Conservation (phyloP, 257 asterid genomes). For the Solanum pimpinellifolium region DNA sequence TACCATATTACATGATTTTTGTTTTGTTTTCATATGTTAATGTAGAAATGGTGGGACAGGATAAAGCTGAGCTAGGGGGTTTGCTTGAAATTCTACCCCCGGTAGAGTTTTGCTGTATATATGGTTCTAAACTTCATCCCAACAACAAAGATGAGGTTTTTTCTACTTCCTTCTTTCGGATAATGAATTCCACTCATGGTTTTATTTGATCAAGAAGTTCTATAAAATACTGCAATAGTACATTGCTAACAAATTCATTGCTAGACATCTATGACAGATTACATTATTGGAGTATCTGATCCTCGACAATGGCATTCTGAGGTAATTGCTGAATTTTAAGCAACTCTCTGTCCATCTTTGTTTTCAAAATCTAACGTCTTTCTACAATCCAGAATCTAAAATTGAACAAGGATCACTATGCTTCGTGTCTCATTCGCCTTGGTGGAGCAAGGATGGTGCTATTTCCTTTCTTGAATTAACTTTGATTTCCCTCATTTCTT, state of each 20-base stretch:
- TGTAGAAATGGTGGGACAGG: constrained; percentile 24
- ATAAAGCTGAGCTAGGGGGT: constrained; percentile 17
- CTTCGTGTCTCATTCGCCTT: constrained; percentile 65
- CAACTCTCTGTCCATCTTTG: not conserved
- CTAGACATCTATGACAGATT: constrained; percentile 78
- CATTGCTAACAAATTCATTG: not conserved
- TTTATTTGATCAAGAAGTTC: not conserved
- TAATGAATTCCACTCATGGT: not conserved
- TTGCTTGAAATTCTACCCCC: constrained; percentile 68
- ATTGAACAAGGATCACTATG: constrained; percentile 62
- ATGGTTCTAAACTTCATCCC: constrained; percentile 86
- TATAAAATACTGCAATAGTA: not conserved
- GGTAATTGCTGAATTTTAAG: constrained; percentile 31
- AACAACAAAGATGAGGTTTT: constrained; percentile 63
- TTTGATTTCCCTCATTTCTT: not conserved
- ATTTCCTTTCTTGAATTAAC: constrained; percentile 3
- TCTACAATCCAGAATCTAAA: constrained; percentile 47
- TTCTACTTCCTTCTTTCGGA: not conserved
- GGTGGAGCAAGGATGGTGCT: constrained; percentile 82
- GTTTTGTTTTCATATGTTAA: not conserved
- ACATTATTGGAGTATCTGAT: constrained; percentile 75
- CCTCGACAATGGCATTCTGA: constrained; percentile 80
- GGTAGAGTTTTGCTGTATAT: constrained; percentile 65
- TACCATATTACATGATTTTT: not conserved
- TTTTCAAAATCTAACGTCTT: constrained; percentile 5